These are phyloP conservation scores for Trichocomaceae sp. DNA, from an alignment of 2,329 filamentous ascomycete genomes.

Conservation along the genomic window DNA sequence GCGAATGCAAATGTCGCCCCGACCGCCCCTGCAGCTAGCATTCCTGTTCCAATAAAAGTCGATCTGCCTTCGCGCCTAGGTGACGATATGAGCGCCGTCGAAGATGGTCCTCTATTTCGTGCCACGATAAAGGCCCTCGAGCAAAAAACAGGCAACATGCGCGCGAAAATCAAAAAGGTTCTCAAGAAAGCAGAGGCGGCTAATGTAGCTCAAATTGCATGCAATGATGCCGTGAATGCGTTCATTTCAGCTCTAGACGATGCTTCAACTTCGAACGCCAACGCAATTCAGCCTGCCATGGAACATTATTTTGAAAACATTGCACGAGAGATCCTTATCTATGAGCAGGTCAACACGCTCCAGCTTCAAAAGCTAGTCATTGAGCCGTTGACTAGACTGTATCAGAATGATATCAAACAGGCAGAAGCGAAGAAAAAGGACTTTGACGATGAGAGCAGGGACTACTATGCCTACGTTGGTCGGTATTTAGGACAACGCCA, in stretches of 20 bases:
- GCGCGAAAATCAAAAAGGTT: conserved; percentile 89
- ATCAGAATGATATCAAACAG: conserved; percentile 94
- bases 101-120: conserved; percentile 91
- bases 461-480: conserved; percentile 93
- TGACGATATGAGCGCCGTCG: conserved; percentile 75
- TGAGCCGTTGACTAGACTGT: conserved; percentile 84
- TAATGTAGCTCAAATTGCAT: conserved; percentile 68
- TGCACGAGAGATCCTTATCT: conserved; percentile 77
- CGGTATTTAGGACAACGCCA: conserved; percentile 94
- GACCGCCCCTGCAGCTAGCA: conserved; percentile 16
- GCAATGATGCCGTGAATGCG: conserved; percentile 74
- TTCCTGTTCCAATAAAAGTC: conserved; percentile 58
- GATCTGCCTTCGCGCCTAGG: conserved; percentile 81
- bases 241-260: conserved; percentile 85
- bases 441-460: conserved; percentile 97
- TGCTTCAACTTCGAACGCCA: conserved; percentile 82
- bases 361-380: conserved; percentile 92
- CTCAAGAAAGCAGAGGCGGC: conserved; percentile 90
- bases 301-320: conserved; percentile 99
- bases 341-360: conserved; percentile 74
- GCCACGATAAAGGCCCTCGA: conserved; percentile 95
- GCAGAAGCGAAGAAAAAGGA: conserved; percentile 95
- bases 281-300: conserved; percentile 91
- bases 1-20: conserved; percentile 18
- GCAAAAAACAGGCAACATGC: conserved; percentile 93